A percentile compares a stretch with the other conserved stretches of the same genome.
These are phyloP conservation scores for Talaromyces funiculosus DNA, from an alignment of 2,329 filamentous ascomycete genomes.

Conservation along the genomic window DNA sequence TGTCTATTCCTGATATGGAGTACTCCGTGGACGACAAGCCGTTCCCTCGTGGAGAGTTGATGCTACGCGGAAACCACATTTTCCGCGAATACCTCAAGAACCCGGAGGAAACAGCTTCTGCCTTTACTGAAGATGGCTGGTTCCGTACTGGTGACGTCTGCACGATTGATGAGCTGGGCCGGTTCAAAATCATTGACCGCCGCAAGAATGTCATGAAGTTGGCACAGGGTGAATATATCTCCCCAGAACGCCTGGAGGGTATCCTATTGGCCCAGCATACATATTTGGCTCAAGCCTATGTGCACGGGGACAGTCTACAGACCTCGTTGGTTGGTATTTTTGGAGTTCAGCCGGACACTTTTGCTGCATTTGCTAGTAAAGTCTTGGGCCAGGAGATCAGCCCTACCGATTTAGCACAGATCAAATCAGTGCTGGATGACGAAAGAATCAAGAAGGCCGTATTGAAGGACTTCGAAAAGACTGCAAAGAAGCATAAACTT, in stretches of 20 bases:
- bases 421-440: slow-evolving; percentile 63
- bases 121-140: slow-evolving; percentile 84
- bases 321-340: slow-evolving; percentile 79
- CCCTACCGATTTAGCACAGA: slow-evolving; percentile 58
- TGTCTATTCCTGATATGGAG: slow-evolving; percentile 89
- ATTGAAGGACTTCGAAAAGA: slow-evolving; percentile 69
- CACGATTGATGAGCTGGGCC: slow-evolving; percentile 74
- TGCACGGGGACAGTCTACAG: slow-evolving; percentile 84
- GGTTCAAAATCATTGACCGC: slow-evolving; percentile 89
- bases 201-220: slow-evolving; percentile 99
- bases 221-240: slow-evolving; percentile 95
- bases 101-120: slow-evolving; percentile 75
- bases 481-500: slow-evolving; percentile 79
- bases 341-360: slow-evolving; percentile 76
- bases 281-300: slow-evolving; percentile 73
- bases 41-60: slow-evolving; percentile 79
- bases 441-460: slow-evolving; percentile 68
- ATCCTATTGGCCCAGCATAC: slow-evolving; percentile 78
- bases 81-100: slow-evolving; percentile 91
- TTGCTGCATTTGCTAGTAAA: slow-evolving; percentile 73
- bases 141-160: slow-evolving; percentile 95
- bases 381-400: slow-evolving; percentile 64
- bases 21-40: slow-evolving; percentile 86
- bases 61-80: slow-evolving; percentile 71
- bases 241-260: slow-evolving; percentile 94